Evolutionary conservation across 73 alveolate genomes (phyloP), one percentile per base, ranked within the genome.

Genomic region (Paramecium biaurelia): DNA sequence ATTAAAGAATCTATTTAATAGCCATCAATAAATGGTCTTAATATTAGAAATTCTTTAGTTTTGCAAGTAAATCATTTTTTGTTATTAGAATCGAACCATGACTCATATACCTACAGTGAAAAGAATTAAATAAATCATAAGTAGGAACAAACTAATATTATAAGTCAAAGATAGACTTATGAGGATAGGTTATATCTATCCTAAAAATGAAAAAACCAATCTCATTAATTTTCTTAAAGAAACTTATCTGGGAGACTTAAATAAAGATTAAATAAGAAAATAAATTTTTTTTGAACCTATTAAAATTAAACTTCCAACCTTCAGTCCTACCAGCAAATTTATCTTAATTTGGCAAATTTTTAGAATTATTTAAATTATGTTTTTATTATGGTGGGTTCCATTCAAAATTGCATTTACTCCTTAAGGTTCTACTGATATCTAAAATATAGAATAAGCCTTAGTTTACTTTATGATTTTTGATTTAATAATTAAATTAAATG

Each of bases 311-410:
- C 45, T 63, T 14, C 45, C 84, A 63, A 63, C 84, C 45, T 63
- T 63, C 26, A 63, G 84, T 63, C 84, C 84, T 1, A 63, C 84
- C 6, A 63, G 84, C 49, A 30, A 26, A 26, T 63, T 63, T 63
- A 63, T 63, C 11, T 12, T 63, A 30, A 12, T 63, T 11, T 63
- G 84, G 84, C 84, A 63, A 63, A 63, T 63, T 63, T 63, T 63
- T 3, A 63, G 84, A 63, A 63, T 63, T 26, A 63, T 63, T 32
- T 63, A 63, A 63, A 63, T 63, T 9, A 63, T 63, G 84, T 63
- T 63, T 32, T 32, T 63, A 12, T 14, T 63, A 30, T 63, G 84
- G 84, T 79, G 90, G 90, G 70, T 45, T 47, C 90, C 90, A 32
- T 79, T 79, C 24, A 79, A 79, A 43, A 43, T 79, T 2, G 70